phyloP scores from a whole-genome alignment of 177 flowering plant genomes.

The Tripterygium wilfordii region DNA sequence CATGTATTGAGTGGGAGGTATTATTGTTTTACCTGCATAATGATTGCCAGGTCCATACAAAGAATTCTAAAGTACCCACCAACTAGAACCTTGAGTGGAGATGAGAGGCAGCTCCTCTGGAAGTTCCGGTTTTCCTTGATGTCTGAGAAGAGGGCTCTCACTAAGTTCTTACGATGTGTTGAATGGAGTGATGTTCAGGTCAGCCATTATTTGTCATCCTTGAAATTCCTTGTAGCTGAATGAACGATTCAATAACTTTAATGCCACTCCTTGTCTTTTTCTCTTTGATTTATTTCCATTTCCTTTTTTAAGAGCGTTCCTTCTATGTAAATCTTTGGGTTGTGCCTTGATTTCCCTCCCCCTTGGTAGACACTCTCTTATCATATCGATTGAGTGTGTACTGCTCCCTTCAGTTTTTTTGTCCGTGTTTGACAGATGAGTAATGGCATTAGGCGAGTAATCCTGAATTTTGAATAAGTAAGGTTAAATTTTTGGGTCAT shows the following conservation, averaged over 20 bases:
- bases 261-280: not conserved
- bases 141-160: conserved; percentile 95
- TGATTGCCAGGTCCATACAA: conserved; percentile 75
- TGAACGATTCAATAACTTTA: too few relatives aligned
- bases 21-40: conserved; percentile 5
- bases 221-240: not conserved
- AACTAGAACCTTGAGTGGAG: conserved; percentile 88
- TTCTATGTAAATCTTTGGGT: too few relatives aligned
- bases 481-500: too few relatives aligned
- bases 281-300: not conserved
- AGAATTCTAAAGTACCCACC: conserved; percentile 91
- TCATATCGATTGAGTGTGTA: too few relatives aligned
- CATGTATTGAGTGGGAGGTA: not conserved
- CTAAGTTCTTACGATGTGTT: conserved; percentile 97
- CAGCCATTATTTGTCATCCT: conserved; percentile 1
- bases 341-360: too few relatives aligned
- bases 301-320: too few relatives aligned
- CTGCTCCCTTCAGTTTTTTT: too few relatives aligned
- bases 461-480: too few relatives aligned
- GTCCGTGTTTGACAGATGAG: too few relatives aligned
- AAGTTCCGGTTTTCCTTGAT: conserved; percentile 93
- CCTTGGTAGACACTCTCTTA: too few relatives aligned
- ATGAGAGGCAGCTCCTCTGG: conserved; percentile 97
- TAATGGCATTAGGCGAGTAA: too few relatives aligned
- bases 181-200: conserved; percentile 99